These are phyloP conservation scores for Morella rubra DNA, from an alignment of 306 rosid species.

Conservation along the genomic window DNA sequence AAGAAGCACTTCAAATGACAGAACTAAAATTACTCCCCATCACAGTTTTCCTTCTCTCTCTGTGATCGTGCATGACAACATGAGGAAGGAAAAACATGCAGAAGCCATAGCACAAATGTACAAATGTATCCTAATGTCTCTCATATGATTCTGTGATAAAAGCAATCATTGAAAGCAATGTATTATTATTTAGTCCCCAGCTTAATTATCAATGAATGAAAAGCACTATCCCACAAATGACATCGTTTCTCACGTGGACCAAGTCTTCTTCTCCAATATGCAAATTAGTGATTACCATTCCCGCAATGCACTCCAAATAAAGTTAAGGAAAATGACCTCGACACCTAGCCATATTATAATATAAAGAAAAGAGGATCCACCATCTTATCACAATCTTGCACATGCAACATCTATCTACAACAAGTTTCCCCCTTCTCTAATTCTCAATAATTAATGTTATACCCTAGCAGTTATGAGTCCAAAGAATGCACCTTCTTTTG, in stretches of 20 bases:
- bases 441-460: neutral
- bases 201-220: neutral
- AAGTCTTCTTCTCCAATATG: neutral
- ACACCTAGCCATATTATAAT: neutral
- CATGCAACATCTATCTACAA: neutral
- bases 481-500: conserved; percentile 1
- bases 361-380: neutral
- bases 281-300: neutral
- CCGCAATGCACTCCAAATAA: neutral
- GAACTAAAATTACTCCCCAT: too few species aligned
- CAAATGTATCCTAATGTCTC: too few species aligned
- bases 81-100: too few species aligned
- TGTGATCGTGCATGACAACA: too few species aligned
- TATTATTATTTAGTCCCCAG: neutral
- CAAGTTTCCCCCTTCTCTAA: neutral
- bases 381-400: neutral
- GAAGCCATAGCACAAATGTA: too few species aligned
- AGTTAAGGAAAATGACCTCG: neutral
- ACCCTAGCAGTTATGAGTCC: neutral
- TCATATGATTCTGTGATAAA: too few species aligned
- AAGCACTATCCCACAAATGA: neutral
- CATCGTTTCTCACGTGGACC: neutral
- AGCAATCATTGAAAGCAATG: too few species aligned
- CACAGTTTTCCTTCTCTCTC: too few species aligned
- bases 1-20: too few species aligned